Conservation (phyloP, 805 yeast species). For the Starmera pachycereana region DNA sequence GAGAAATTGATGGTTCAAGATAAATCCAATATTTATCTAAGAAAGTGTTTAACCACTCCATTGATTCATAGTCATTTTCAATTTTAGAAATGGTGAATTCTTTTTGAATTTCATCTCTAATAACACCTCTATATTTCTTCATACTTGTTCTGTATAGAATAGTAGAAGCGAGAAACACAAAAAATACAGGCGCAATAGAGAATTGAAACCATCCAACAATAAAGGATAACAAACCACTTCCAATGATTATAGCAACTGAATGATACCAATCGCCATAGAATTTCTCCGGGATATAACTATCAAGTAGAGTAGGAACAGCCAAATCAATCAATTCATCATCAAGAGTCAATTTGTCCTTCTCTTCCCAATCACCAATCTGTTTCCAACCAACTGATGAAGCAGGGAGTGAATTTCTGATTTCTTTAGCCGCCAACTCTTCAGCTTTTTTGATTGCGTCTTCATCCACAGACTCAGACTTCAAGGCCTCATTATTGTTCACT, state of each 20-base stretch:
- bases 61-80: conserved; percentile 83
- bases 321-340: conserved; percentile 71
- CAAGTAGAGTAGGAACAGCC: conserved; percentile 63
- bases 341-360: conserved; percentile 46
- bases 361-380: conserved; percentile 83
- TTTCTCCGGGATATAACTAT: conserved; percentile 61
- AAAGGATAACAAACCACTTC: conserved; percentile 69
- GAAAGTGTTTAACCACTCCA: conserved; percentile 92
- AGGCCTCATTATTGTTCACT: too few relatives aligned
- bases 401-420: conserved; percentile 38
- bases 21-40: conserved; percentile 87
- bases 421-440: conserved; percentile 15
- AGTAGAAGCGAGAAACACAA: conserved; percentile 52
- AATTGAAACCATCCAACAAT: conserved; percentile 67
- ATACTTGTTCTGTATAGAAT: conserved; percentile 76
- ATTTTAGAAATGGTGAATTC: conserved; percentile 73
- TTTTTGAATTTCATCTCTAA: conserved; percentile 77
- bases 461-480: conserved; percentile 3
- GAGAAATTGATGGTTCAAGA: conserved; percentile 82
- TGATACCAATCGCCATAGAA: conserved; percentile 97
- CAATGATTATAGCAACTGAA: conserved; percentile 59
- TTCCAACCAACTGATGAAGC: conserved; percentile 88
- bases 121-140: conserved; percentile 61
- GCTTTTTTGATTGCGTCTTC: conserved; percentile 13
- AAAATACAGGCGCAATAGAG: conserved; percentile 71